Conservation (phyloP, 2,329 filamentous ascomycete genomes). For the Nothopassalora personata region DNA sequence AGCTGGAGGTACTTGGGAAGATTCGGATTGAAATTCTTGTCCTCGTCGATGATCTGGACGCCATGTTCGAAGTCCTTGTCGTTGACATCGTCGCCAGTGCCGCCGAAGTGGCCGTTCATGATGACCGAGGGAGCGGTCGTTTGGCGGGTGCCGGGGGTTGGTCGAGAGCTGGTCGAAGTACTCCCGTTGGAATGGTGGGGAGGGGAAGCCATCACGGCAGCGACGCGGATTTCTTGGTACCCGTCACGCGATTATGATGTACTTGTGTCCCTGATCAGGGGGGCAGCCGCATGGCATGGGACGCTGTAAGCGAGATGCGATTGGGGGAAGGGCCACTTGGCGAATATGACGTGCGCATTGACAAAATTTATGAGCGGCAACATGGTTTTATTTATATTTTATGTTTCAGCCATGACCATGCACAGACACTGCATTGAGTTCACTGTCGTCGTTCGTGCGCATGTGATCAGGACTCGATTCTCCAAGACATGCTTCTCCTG, state of each 20-base stretch:
- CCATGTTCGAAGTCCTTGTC: conserved; percentile 78
- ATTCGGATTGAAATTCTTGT: conserved; percentile 90
- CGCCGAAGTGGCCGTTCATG: conserved; percentile 77
- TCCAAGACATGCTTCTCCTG: neutral
- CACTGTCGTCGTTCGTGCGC: neutral
- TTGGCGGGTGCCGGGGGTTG: conserved; percentile 20
- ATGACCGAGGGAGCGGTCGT: conserved; percentile 36
- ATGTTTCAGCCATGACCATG: neutral
- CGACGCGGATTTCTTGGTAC: neutral
- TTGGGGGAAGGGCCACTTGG: neutral
- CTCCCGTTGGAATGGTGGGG: neutral
- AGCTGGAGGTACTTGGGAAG: conserved; percentile 75
- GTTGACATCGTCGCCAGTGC: conserved; percentile 60
- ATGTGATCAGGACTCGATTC: neutral
- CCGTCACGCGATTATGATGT: neutral
- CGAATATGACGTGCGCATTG: neutral
- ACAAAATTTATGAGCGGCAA: neutral
- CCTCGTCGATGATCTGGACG: conserved; percentile 92
- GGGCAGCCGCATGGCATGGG: neutral
- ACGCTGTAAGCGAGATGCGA: neutral
- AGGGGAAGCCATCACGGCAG: neutral
- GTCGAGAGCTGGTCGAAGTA: neutral
- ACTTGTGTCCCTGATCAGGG: neutral
- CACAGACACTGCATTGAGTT: neutral
- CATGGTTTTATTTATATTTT: neutral